These are phyloP conservation scores for Capsicum rhomboideum DNA, from an alignment of 257 asterid genomes.

Conservation along the genomic window DNA sequence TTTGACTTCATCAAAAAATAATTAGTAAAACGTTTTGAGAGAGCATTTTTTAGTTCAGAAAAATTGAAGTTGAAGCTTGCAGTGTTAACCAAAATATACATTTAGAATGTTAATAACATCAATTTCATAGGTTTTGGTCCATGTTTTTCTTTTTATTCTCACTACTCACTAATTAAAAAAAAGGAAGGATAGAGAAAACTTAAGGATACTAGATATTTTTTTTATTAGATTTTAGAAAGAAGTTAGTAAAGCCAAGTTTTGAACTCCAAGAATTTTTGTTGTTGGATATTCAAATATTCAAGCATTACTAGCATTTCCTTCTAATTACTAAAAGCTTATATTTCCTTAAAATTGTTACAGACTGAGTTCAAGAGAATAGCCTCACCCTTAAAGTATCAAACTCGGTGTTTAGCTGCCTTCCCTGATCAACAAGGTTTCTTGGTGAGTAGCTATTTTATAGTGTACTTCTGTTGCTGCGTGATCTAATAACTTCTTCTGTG, in stretches of 20 bases:
- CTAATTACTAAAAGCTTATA: background rate
- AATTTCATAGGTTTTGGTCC: background rate
- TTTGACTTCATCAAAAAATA: background rate
- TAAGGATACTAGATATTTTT: background rate
- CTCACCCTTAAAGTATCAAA: constrained; percentile 93
- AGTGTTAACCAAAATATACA: background rate
- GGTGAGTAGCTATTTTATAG: constrained; percentile 35
- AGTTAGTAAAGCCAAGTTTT: background rate
- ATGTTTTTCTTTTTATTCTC: background rate
- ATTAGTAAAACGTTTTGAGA: background rate
- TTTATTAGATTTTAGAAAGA: background rate
- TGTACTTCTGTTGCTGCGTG: background rate
- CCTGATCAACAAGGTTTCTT: constrained; percentile 98
- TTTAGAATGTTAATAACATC: background rate
- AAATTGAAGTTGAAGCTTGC: background rate
- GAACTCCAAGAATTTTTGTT: background rate
- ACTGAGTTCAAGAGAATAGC: constrained; percentile 75
- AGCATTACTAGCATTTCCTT: background rate
- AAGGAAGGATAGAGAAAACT: background rate
- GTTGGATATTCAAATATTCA: background rate
- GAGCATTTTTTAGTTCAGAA: background rate
- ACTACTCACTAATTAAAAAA: background rate
- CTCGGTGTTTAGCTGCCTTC: constrained; percentile 94
- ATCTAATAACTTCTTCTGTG: background rate
- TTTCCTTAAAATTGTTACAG: constrained; percentile 24